Conservation (phyloP, 2,329 filamentous ascomycete genomes). For the Calonectria montana region DNA sequence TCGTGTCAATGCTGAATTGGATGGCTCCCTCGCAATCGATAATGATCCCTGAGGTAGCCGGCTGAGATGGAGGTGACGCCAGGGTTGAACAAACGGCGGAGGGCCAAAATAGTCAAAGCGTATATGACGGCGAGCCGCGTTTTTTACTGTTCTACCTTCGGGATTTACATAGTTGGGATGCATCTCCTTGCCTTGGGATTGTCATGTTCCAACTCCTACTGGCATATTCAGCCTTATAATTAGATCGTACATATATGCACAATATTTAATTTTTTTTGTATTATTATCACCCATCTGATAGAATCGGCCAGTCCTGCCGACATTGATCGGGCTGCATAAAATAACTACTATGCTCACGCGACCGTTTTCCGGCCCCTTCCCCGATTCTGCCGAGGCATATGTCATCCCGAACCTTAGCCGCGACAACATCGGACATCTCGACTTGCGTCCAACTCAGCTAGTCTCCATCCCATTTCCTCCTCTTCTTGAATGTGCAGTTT, state of each 20-base stretch:
- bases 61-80: background rate
- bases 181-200: background rate
- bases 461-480: background rate
- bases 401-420: conserved; percentile 41
- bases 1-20: conserved; percentile 9
- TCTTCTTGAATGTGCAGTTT: background rate
- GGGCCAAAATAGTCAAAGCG: background rate
- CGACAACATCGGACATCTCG: conserved; percentile 26
- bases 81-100: background rate
- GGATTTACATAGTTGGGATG: background rate
- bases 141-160: background rate
- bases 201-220: background rate
- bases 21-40: conserved; percentile 12
- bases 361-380: conserved; percentile 36
- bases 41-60: background rate
- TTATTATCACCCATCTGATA: too few relatives aligned
- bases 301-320: too few relatives aligned
- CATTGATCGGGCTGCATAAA: background rate
- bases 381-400: conserved; percentile 43
- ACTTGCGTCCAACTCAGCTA: conserved; percentile 9
- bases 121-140: background rate
- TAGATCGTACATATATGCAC: background rate
- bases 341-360: conserved; percentile 6
- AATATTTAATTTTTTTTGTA: background rate
- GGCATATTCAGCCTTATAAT: background rate